These are phyloP conservation scores for Cicer bijugum DNA, from an alignment of 306 rosid genomes.

Conservation along the genomic window DNA sequence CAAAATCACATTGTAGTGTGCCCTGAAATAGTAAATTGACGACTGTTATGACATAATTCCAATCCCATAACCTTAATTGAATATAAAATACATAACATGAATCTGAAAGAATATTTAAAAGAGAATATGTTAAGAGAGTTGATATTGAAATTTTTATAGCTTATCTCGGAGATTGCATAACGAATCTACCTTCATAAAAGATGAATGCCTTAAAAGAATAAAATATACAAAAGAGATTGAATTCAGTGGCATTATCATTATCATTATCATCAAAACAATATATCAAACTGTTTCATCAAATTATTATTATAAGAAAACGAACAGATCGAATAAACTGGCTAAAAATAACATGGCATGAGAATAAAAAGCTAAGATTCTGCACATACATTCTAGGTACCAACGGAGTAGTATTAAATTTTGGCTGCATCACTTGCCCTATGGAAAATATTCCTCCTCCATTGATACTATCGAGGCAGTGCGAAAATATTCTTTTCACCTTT, in stretches of 20 bases:
- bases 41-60: constrained; percentile 48
- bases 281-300: constrained; percentile 23
- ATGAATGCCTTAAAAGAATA: constrained; percentile 11
- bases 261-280: constrained; percentile 35
- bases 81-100: constrained; percentile 39
- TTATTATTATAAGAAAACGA: constrained; percentile 10
- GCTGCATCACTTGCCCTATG: constrained; percentile 83
- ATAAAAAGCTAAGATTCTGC: constrained; percentile 38
- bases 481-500: constrained; percentile 76
- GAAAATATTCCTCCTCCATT: constrained; percentile 90
- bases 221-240: neutral
- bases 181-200: constrained; percentile 32
- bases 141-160: constrained; percentile 6
- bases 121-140: constrained; percentile 40
- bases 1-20: constrained; percentile 85
- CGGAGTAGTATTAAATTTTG: constrained; percentile 64
- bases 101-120: constrained; percentile 27
- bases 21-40: constrained; percentile 56
- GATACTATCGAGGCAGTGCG: constrained; percentile 87
- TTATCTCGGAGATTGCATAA: constrained; percentile 36
- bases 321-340: constrained; percentile 25
- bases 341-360: constrained; percentile 36
- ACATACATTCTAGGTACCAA: constrained; percentile 72
- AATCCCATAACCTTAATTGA: constrained; percentile 44
- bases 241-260: constrained; percentile 23